Conservation (phyloP, 2,329 filamentous ascomycete species). For the Fusarium pseudocircinatum region DNA sequence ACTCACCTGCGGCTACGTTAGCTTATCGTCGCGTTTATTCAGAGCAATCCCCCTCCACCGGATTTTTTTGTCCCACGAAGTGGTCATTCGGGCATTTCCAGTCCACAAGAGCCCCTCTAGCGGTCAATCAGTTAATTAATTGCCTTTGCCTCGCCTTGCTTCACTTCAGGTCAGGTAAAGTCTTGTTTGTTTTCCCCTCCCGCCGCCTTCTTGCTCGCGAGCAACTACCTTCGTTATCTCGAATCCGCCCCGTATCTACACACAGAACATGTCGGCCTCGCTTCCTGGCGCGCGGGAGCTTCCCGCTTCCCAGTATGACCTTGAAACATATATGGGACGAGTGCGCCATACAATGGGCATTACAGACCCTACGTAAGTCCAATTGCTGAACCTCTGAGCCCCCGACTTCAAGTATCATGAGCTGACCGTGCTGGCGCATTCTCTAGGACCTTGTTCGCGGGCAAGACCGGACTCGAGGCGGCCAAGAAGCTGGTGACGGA, state of each 20-base stretch:
- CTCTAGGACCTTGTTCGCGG: constrained; percentile 85
- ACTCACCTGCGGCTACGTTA: constrained; percentile 31
- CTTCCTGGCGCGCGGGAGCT: constrained; percentile 79
- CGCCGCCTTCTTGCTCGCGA: constrained; percentile 12
- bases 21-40: constrained; percentile 46
- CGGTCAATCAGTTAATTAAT: constrained; percentile 18
- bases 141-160: neutral
- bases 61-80: constrained; percentile 35
- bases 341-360: constrained; percentile 90
- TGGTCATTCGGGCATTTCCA: constrained; percentile 30
- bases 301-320: constrained; percentile 90
- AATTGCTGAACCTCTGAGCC: neutral
- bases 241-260: constrained; percentile 8
- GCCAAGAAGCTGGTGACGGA: constrained; percentile 83
- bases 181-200: neutral
- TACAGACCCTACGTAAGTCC: constrained; percentile 90
- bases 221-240: constrained; percentile 2
- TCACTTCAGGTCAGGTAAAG: neutral
- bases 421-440: constrained; percentile 16
- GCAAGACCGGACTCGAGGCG: constrained; percentile 79
- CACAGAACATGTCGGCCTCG: constrained; percentile 68
- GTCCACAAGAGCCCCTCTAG: constrained; percentile 29
- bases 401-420: neutral
- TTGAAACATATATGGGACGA: constrained; percentile 93
- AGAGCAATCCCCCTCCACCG: constrained; percentile 12